Base-by-base conservation (phyloP, 1,139 yeast genomes). In the Pichia sp. region DNA sequence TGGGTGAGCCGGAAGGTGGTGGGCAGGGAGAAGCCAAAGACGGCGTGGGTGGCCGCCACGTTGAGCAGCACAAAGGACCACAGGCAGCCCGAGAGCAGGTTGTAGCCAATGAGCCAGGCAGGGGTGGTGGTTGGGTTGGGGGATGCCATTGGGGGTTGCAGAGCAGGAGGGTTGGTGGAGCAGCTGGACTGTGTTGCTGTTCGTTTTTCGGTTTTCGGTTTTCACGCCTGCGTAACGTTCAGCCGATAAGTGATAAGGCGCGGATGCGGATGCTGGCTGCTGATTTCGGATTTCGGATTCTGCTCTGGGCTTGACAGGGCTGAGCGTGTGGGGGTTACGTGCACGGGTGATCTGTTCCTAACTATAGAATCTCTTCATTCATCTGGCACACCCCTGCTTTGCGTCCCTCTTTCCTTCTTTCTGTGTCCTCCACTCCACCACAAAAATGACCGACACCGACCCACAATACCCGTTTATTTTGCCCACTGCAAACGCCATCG, bases 61-160 rank as follows among this genome's bases (percentile, higher is more conserved):
- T 80, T 80, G 3, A 74, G 67, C 18, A 77, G 60, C 5, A 87
- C 79, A 33, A 77, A 74, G 0, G 73, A 70, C 97, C 96, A 90
- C 16, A 86, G 72, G 11, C 77, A 66, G 0, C 84, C 84, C 9
- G 93, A 82, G 14, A 78, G 57, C n/a, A 78, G 73, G 69, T 90
- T 89, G 72, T 88, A 89, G 0, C 45, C 56, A 36, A 56, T 52
- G 14, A 55, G 47, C 46, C 50, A 51, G n/a, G 39, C 39, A 1
- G 49, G 27, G 8, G 49, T 45, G 22, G 48, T 45, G 29, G 34
- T 18, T 2, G 31, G 3, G 25, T 29, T 30, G 25, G 42, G 16
- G 14, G 42, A 14, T 2, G 25, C 7, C 27, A 22, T 19, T 36
- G 41, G 5, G n/a, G 38, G 36, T 19, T n/a, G 19, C 7, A 22